Base-by-base conservation (phyloP, 768 basidiomycete species). In the Plicaturopsis crispa region DNA sequence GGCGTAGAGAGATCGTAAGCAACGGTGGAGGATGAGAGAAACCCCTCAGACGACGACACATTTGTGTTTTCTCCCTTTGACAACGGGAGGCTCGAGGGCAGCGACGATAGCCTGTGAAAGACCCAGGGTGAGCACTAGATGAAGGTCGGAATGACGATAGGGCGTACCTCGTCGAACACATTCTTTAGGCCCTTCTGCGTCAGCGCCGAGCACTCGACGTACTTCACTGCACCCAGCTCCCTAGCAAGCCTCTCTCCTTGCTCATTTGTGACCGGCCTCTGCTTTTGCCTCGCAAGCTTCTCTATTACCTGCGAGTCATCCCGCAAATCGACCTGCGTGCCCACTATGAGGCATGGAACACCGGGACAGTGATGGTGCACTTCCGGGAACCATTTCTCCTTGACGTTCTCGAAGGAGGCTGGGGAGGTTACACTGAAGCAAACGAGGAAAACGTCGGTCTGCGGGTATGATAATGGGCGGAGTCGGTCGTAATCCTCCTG, bases 371-470 rank as follows among this genome's bases (percentile, higher is more conserved):
- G 96, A 60, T 98, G 96, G 60, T 93, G 93, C 38, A 99, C 94
- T 69, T 99, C 96, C 4, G 96, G 96, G 76, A 98, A 96, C 96
- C 96, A 99, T 62, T 99, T 99, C 68, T 99, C 96, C 77, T 96
- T 98, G 55, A 99, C 94, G 84, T 99, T 98, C 66, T 99, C 96
- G 57, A 97, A 99, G 34, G 91, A 94, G 20, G 96, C 94, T 3
- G 94, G 96, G 7, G 88, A 92, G 30, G 94, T 97, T 51, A 99
- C 96, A 56, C 89, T 93, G 74, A 98, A 99, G 67, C 96, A 99
- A 50, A 99, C 94, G 41, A 99, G 74, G 77, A 99, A 98, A 41
- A 98, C 96, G 55, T 99, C 96, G 44, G 96, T 99, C 67, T 99
- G 96, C 23, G 96, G 96, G 74, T 99, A 99, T 57, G 94, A 97